Evolutionary conservation across 306 rosid species (phyloP), one percentile per base, ranked within the genome.

Genomic region (Acacia crassicarpa): DNA sequence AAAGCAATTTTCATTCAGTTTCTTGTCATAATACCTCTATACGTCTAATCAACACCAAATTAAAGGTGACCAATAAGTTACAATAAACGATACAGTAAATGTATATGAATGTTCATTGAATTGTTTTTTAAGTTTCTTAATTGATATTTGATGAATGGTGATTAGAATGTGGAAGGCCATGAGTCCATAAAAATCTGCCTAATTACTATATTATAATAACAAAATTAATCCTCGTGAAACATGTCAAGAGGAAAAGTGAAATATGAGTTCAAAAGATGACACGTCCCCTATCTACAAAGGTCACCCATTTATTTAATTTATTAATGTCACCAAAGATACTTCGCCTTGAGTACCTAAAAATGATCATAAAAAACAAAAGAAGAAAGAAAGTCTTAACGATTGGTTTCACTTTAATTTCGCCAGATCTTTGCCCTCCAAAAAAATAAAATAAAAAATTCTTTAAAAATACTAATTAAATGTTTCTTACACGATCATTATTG

Each of bases 341-440:
- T 76, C 40, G 81, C 38, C 40, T 5, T 25, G 1, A 62, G 27
- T 58, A 27, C 27, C 27, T 27, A 23, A 2, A 2, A 56, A 56
- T 8, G 27, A n/a, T 16, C 4, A 13, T 13, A 16, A 16, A 54
- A 54, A 19, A n/a, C 2, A 19, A 20, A 54, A 20, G 8, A 20
- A 8, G 3, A 54, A 54, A 54, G 25, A 54, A 54, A n/a, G 30
- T 19, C 27, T 56, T 2, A 8, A 56, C 67, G 88, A 86, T 81
- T 84, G 88, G 85, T 90, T 85, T 84, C 85, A 44, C 40, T 16
- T n/a, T n/a, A n/a, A n/a, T n/a, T 13, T 40, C 8, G n/a, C 9
- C 74, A 69, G 43, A 73, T 53, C 44, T 68, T 76, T 84, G 72
- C 84, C 83, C 81, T 1, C 83, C 78, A 82, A 72, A 80, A n/a